Conservation (phyloP, 129 eudicot genomes). For the Rutidosis leptorrhynchoides region DNA sequence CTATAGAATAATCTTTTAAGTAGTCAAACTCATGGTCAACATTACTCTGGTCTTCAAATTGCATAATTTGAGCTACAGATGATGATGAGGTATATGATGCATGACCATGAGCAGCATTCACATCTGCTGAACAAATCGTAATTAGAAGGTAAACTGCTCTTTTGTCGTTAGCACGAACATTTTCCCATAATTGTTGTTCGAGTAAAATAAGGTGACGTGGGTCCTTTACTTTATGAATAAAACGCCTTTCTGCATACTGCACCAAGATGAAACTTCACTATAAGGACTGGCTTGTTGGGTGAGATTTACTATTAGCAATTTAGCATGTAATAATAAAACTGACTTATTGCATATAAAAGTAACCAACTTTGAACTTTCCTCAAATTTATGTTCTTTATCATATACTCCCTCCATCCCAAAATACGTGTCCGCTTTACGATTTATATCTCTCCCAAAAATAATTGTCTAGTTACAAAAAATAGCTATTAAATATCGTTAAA, state of each 20-base stretch:
- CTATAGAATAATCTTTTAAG: constrained; percentile 37
- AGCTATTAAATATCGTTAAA: too few relatives aligned
- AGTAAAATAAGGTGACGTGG: constrained; percentile 50
- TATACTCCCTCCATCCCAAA: too few relatives aligned
- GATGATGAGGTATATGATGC: constrained; percentile 44
- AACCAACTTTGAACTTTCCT: not conserved
- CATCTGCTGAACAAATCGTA: constrained; percentile 56
- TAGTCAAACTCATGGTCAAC: constrained; percentile 36
- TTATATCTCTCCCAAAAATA: too few relatives aligned
- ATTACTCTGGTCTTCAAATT: constrained; percentile 39
- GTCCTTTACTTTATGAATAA: constrained; percentile 60
- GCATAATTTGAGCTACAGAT: constrained; percentile 38
- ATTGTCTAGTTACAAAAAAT: too few relatives aligned
- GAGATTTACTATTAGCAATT: not conserved
- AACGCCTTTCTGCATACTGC: constrained; percentile 83
- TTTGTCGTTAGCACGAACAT: constrained; percentile 70
- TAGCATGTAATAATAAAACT: not conserved
- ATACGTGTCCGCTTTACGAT: too few relatives aligned
- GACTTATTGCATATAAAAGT: not conserved
- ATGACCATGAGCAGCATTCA: constrained; percentile 62
- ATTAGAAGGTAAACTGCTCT: constrained; percentile 77
- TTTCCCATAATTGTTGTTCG: constrained; percentile 86
- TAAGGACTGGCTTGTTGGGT: not conserved
- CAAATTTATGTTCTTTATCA: not conserved
- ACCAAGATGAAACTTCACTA: constrained; percentile 22